Conservation (phyloP, 1,284 basidiomycete genomes). For the Retiboletus flavoniger region DNA sequence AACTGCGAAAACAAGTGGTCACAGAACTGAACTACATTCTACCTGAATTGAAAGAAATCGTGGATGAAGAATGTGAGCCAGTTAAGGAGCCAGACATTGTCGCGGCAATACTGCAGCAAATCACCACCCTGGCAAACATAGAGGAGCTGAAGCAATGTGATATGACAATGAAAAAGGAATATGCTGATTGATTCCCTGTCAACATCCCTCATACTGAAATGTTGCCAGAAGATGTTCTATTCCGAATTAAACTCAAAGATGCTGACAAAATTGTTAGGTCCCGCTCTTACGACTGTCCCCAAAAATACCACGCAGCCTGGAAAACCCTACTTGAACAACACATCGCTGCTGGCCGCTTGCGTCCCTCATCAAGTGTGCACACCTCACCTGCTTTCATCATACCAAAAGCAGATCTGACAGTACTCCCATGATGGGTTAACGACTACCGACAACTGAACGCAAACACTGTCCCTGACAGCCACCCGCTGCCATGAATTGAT, state of each 20-base stretch:
- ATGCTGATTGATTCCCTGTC: too few species aligned
- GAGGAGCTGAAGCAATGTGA: too few species aligned
- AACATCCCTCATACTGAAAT: too few species aligned
- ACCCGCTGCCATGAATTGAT: conserved; percentile 26
- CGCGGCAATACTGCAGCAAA: background rate
- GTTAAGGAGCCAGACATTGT: background rate
- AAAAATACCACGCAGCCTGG: too few species aligned
- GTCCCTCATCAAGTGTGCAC: too few species aligned
- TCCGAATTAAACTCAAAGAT: conserved; percentile 21
- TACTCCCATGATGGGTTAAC: too few species aligned
- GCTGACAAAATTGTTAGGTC: conserved; percentile 13
- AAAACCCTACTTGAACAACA: too few species aligned
- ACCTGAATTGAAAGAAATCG: background rate
- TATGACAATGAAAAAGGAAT: too few species aligned
- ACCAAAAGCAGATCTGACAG: too few species aligned
- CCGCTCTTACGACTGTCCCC: too few species aligned
- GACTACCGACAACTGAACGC: conserved; percentile 11
- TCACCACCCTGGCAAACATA: background rate
- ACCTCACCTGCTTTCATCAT: too few species aligned
- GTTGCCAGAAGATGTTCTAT: background rate
- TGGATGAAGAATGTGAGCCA: background rate
- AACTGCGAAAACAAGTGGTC: background rate
- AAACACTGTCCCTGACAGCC: conserved; percentile 22
- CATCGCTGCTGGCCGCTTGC: too few species aligned
- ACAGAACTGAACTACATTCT: background rate